Evolutionary conservation across 2,329 filamentous ascomycete genomes (phyloP), one percentile per base, ranked within the genome.

Genomic region (Neospermospora avenae): DNA sequence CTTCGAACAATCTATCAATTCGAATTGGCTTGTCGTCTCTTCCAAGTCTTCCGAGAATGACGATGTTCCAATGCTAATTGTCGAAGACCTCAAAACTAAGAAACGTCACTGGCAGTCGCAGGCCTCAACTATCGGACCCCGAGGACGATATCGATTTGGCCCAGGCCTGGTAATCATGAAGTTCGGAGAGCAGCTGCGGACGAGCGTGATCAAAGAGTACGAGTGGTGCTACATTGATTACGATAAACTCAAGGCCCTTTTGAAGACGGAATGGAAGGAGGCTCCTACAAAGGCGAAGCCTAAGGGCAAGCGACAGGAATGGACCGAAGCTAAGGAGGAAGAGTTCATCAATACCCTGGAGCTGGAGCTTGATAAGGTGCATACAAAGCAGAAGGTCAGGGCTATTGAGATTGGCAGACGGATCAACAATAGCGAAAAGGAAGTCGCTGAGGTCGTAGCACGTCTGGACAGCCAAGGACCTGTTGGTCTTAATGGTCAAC

Each of bases 221-320:
- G 88, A 93, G 75, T 96, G 93, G 87, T 91, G 96, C 80, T 99
- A 99, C 79, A 97, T 99, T 77, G 89, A 91, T 77, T 99, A 99
- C 78, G 93, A 97, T 74, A 90, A 88, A 66, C 84, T 99, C 53
- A 99, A 99, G 79, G 81, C 84, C 67, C 87, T 91, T 67, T 86
- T 99, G 63, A 95, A 93, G 77, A 86, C 84, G 61, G 84, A 87
- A 61, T 89, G 82, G 67, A 84, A 86, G 62, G 77, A 74, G 61
- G 74, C 75, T 58, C 81, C 75, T 44, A 79, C 73, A 62, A 75
- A 72, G 48, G 71, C 77, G 42, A 80, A 77, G 64, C 75, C 77
- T n/a, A 77, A 76, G 62, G 76, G 77, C n/a, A 77, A 76, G 63
- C 80, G 79, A 69, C 84, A 81, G 67, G 81, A 87, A 71, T 99